Evolutionary conservation across 768 basidiomycete species (phyloP), one percentile per base, ranked within the genome.

Genomic region (Psilocybe cyanescens): DNA sequence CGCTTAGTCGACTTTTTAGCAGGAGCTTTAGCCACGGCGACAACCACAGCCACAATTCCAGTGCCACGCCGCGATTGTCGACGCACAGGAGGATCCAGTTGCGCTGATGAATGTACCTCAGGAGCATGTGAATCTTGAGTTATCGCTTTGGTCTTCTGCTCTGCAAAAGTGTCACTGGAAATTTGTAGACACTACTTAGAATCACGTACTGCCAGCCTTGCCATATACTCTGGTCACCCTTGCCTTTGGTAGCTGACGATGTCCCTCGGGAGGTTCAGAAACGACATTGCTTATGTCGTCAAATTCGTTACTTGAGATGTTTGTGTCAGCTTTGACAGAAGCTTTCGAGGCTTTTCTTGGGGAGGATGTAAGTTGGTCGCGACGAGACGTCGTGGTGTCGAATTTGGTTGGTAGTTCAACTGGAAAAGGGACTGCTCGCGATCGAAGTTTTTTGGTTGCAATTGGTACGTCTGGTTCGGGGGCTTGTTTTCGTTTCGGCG

Each of bases 261-360:
- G 16, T 30, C 4, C 29, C 29, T 29, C 19, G 5, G 49, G 49
- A 8, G 9, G 8, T 0, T 50, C 49, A 29, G 24, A 28, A 55
- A 48, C 53, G 7, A 4, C 29, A 41, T 33, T 53, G 7, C 24
- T 28, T 12, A 55, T 28, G 29, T 28, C 28, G 9, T 28, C 54
- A 5, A 45, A 17, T 44, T 28, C 51, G 28, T 53, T 53, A 17
- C n/a, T 17, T 19, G 46, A 7, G 83, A 80, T n/a, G 84, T 56
- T 41, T 19, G 8, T 2, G 8, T 37, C 9, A 31, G 49, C 7
- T 24, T 48, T 28, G 9, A 30, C 6, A n/a, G 31, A 4, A 8
- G 45, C 9, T 49, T 62, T 33, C 49, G 24, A 8, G 33, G 55
- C 4, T 33, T 31, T 33, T 54, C 16, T 44, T 46, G 61, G 39